Base-by-base conservation (phyloP, 495 filamentous ascomycete species). In the Penicillium cosmopolitanum region DNA sequence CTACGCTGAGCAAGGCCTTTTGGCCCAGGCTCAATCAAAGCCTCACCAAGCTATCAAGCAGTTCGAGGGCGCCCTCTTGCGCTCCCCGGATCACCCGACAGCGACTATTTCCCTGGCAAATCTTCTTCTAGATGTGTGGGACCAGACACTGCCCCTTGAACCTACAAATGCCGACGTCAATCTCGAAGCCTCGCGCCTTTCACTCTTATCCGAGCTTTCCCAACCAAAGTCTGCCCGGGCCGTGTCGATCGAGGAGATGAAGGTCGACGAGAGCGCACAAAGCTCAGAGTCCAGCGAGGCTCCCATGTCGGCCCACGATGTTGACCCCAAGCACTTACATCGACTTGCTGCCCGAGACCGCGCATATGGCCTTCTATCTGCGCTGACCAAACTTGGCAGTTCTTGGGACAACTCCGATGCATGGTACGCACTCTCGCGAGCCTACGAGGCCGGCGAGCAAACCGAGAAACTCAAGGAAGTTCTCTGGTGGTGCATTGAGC, bases 381-480 rank as follows among this genome's bases (percentile, higher is more conserved):
- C 83, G 2, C 80, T 98, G 55, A 97, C 92, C 2, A 93, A 90
- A 74, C 82, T 90, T 3, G 92, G 93, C n/a, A 80, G 75, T 28
- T 93, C 92, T 5, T 98, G 96, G 96, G 91, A 97, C 70, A 84
- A 87, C 66, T 86, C 87, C n/a, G 95, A 97, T 69, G 95, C 93
- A 18, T 98, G 95, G 95, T 92, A 89, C 66, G 86, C 87, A 10
- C 82, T 98, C 15, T 91, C 95, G 1, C 78, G 90, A 60, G 92
- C 87, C 47, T 90, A 96, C 63, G 94, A 97, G 74, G 85, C 87
- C 55, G 87, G 89, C 52, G 89, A 89, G 7, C 89, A 97, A 77
- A 70, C 84, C 7, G 89, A 93, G 46, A 96, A 93, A 69, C 86
- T 95, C 47, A 93, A 92, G 66, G 80, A 85, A 52, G 83, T 88